A percentile compares a stretch with the other conserved stretches of the same genome.
Conservation (phyloP, 75 land plant genomes). For the Picea sitchensis region DNA sequence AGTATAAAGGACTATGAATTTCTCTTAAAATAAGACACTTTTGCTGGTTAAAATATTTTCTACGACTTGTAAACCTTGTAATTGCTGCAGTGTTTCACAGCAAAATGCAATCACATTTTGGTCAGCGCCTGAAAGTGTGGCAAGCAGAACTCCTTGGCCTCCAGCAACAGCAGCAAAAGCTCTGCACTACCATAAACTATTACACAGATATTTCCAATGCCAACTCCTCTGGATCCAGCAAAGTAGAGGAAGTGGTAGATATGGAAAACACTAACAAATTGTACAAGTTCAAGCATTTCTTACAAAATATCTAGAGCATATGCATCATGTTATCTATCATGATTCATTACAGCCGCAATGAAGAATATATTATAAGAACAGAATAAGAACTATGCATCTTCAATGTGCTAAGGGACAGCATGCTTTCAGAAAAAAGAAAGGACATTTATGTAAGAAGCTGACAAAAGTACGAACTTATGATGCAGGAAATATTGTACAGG, state of each 20-base stretch:
- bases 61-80: constrained; percentile 3
- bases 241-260: neutral
- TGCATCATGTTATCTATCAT: too few species aligned
- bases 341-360: too few species aligned
- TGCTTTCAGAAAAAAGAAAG: too few species aligned
- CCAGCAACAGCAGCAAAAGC: constrained; percentile 10
- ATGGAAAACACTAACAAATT: neutral
- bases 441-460: too few species aligned
- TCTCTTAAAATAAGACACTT: neutral
- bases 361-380: too few species aligned
- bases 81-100: constrained; percentile 11
- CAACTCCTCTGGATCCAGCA: neutral
- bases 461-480: too few species aligned
- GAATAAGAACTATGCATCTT: too few species aligned
- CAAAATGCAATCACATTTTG: constrained; percentile 4
- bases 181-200: constrained; percentile 4
- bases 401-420: too few species aligned
- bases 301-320: too few species aligned
- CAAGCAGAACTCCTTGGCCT: constrained; percentile 11
- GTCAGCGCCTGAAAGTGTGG: neutral
- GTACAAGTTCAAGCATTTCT: too few species aligned
- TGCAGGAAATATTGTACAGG: too few species aligned
- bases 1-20: neutral
- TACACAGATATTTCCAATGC: neutral
- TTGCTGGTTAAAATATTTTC: neutral